Base-by-base conservation (phyloP, 345 rosid species). In the Hibiscus trionum region DNA sequence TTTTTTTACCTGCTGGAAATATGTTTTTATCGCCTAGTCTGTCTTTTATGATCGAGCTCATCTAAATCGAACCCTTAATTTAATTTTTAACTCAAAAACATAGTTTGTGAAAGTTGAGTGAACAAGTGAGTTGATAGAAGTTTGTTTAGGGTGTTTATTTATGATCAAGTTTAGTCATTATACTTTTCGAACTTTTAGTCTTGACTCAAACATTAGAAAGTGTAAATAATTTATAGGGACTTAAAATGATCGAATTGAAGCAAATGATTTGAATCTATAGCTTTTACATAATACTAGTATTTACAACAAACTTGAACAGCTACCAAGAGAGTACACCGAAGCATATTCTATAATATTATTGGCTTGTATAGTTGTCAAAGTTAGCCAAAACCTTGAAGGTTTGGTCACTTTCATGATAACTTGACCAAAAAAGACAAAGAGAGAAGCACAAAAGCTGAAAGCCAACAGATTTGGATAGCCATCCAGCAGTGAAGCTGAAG, bases 401-500 rank as follows among this genome's bases (percentile, higher is more conserved):
- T 14, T 9, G 50, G 75, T 52, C 70, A 12, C 60, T 62, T 27
- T 62, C 75, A 19, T 16, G 29, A 15, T 11, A 33, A 49, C 46
- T 50, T 19, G 26, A 64, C 77, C 26, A 74, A 63, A 37, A 56
- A 8, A 56, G 5, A 27, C 1, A 60, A 60, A 39, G 37, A 52
- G 17, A 14, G 11, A 71, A 71, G 53, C 39, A 59, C 14, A 21
- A 3, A 47, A 60, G 61, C 17, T 50, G 63, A 49, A 74, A 66
- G 72, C 39, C 75, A 70, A 56, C 69, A 60, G 77, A 70, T 52
- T 75, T 61, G 33, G 66, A 14, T 66, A 75, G 64, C 76, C 75
- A 66, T 59, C 81, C 76, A 78, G 60, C 72, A 66, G 81, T 69
- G 64, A 37, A 78, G 26, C 71, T 75, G 70, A 72, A 27, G 8